Evolutionary conservation across 495 filamentous ascomycete genomes (phyloP).

Genomic region (Penicillium cinerascens): DNA sequence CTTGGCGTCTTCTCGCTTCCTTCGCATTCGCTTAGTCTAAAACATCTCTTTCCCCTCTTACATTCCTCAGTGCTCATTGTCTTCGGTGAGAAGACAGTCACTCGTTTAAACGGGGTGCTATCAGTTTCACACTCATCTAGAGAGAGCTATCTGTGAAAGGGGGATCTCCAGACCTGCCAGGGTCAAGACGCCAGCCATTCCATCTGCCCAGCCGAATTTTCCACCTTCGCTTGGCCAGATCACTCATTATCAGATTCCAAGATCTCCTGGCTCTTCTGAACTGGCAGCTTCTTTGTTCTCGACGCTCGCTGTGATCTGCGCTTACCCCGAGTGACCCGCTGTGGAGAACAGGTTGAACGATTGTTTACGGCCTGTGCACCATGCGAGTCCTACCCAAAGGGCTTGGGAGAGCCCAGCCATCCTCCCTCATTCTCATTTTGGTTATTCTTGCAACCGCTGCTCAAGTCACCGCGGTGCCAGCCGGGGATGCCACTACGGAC

Average conservation of each 20-base stretch:
- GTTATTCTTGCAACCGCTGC: slow-evolving; percentile 21
- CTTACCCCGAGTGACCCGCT: slow-evolving; percentile 25
- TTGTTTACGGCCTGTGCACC: slow-evolving; percentile 15
- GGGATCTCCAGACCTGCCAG: not conserved
- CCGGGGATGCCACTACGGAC: slow-evolving; percentile 16
- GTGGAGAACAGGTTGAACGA: slow-evolving; percentile 23
- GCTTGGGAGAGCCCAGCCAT: slow-evolving; percentile 24
- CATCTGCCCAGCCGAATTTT: not conserved
- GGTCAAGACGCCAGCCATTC: slow-evolving; percentile 2
- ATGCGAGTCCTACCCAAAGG: slow-evolving; percentile 24
- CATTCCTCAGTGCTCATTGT: slow-evolving; percentile 8
- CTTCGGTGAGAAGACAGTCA: slow-evolving; percentile 11
- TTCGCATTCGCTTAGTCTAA: slow-evolving; percentile 13
- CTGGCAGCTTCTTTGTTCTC: not conserved
- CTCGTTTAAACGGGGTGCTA: slow-evolving; percentile 14
- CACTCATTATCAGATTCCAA: not conserved
- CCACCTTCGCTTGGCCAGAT: not conserved
- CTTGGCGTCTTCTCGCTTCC: slow-evolving; percentile 19
- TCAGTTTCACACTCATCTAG: not conserved
- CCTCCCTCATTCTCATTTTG: slow-evolving; percentile 21
- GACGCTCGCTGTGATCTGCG: slow-evolving; percentile 14
- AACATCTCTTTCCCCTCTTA: slow-evolving; percentile 2
- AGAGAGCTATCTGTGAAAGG: not conserved
- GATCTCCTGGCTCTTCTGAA: not conserved
- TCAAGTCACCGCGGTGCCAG: slow-evolving; percentile 22